These are phyloP conservation scores for Vaucheria bursata DNA, from an alignment of 352 stramenopile genomes.

Conservation along the genomic window DNA sequence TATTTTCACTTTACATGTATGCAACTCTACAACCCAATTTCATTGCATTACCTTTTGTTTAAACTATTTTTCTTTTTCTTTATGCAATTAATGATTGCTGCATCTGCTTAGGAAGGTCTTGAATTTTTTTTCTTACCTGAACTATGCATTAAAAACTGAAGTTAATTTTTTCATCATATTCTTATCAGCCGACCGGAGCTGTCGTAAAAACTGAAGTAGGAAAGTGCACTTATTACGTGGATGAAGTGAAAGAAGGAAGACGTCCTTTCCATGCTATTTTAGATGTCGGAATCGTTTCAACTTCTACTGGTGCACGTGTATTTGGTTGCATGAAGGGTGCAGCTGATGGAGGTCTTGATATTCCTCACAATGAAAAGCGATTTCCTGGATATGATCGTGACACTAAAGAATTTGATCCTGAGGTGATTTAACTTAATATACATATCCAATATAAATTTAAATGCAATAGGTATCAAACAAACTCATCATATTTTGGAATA, in stretches of 20 bases:
- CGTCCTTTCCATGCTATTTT: slow-evolving; percentile 92
- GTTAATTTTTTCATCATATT: background rate
- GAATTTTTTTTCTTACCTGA: background rate
- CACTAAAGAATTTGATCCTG: slow-evolving; percentile 95
- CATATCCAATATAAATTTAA: background rate
- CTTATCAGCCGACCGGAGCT: background rate
- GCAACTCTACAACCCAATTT: too few relatives aligned
- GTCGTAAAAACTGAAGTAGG: slow-evolving; percentile 62
- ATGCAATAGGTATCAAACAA: background rate
- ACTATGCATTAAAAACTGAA: too few relatives aligned
- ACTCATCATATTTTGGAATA: background rate
- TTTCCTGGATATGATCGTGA: slow-evolving; percentile 98
- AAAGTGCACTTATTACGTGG: slow-evolving; percentile 97
- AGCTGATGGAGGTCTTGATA: slow-evolving; percentile 93
- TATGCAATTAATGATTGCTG: background rate
- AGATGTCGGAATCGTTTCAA: slow-evolving; percentile 92
- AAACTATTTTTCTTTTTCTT: background rate
- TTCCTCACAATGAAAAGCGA: slow-evolving; percentile 96
- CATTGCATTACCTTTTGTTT: too few relatives aligned
- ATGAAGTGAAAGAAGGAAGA: slow-evolving; percentile 95
- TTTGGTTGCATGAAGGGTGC: slow-evolving; percentile 98
- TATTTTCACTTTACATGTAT: too few relatives aligned
- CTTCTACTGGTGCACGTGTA: slow-evolving; percentile 89
- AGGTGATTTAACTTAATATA: slow-evolving; percentile 51
- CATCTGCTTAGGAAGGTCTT: rapidly evolving